Evolutionary conservation across 495 filamentous ascomycete genomes (phyloP).

Genomic region (Amphirosellinia nigrospora): DNA sequence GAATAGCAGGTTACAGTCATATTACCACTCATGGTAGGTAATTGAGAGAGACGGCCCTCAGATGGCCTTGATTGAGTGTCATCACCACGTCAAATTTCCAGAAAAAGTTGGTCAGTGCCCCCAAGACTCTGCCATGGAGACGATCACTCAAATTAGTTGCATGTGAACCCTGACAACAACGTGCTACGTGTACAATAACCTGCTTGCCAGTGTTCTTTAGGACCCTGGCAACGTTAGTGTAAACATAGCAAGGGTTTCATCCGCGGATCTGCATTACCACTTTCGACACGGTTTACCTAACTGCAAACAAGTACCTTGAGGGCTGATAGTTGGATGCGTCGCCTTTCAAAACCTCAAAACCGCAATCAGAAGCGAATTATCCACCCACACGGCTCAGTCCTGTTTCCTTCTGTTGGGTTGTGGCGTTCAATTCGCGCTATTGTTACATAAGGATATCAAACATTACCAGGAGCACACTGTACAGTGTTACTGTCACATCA

Average conservation of each 20-base stretch:
- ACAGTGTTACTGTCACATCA: slow-evolving; percentile 21
- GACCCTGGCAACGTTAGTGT: neutral
- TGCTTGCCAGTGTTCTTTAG: neutral
- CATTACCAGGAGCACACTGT: neutral
- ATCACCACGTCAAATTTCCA: slow-evolving; percentile 9
- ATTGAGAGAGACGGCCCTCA: neutral
- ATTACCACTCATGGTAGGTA: slow-evolving; percentile 13
- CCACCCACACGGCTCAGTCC: neutral
- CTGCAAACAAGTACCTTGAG: neutral
- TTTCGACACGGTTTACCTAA: neutral
- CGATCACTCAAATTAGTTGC: slow-evolving; percentile 9
- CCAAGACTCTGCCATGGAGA: neutral
- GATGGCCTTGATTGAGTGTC: neutral
- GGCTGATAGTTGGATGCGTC: neutral
- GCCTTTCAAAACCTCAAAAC: neutral
- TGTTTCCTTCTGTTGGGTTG: neutral
- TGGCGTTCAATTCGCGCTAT: neutral
- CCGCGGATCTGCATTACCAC: neutral
- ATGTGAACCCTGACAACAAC: slow-evolving; percentile 16
- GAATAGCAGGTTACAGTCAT: neutral
- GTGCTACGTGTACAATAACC: slow-evolving; percentile 18
- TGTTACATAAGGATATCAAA: slow-evolving; percentile 1
- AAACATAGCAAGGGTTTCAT: neutral
- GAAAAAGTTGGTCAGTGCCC: neutral
- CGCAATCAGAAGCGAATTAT: neutral